Base-by-base conservation (phyloP, 1,284 basidiomycete genomes). In the Meira miltonrushii region DNA sequence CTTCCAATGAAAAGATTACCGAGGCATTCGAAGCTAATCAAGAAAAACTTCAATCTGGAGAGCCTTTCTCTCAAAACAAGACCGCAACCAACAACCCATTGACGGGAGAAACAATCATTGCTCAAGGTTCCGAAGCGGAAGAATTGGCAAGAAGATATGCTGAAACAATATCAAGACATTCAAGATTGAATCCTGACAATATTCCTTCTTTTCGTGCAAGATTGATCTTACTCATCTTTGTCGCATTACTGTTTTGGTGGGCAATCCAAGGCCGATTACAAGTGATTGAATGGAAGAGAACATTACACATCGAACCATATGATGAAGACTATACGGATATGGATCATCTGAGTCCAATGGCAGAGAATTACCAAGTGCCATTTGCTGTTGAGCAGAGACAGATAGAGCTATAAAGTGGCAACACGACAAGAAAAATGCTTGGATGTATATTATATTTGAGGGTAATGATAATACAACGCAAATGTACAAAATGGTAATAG, bases 101-200 rank as follows among this genome's bases (percentile, higher is more conserved):
- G 8, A 33, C 28, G 4, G 28, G 28, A 33, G 28, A 33, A 4
- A 4, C 28, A 33, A 33, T 33, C 28, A 8, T 33, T 33, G 28
- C 28, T 33, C 28, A 33, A 33, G 28, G 28, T 33, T 8, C 28
- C 3, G 28, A 33, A 33, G 28, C 28, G 8, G 28, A 33, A 33
- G 28, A 33, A 33, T 23, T 48, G 12, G 17, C 46, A 12, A 25
- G 17, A 17, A 15, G 23, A 21, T 48, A 48, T 48, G 46, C 46
- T 21, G 46, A 48, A 25, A 48, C 46, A 23, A 8, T 48, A 23
- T 9, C 12, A 23, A 48, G 12, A 25, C 21, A 48, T 25, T 48
- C 46, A 13, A n/a, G 46, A 48, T 23, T 48, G 21, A 48, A 48
- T 48, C 46, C 12, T 12, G 46, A n/a, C 5, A 48, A 48, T 48